Percentiles rank a stretch among this genome's conserved stretches.
These are phyloP conservation scores for Penicillium hesseltinei DNA, from an alignment of 2,329 filamentous ascomycete genomes.

Conservation along the genomic window DNA sequence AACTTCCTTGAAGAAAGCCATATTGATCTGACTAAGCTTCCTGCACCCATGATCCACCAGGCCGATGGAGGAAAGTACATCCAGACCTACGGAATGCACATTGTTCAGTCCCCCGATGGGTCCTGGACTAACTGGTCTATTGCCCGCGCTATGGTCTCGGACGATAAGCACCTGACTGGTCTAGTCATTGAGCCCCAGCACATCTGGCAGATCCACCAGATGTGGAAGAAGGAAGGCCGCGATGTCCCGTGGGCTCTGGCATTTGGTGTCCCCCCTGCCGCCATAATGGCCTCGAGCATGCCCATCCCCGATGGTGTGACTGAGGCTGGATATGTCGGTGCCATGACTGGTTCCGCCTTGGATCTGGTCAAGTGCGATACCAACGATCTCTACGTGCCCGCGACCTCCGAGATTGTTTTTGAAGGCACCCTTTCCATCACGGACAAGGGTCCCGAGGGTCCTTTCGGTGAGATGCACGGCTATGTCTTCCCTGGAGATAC, in stretches of 20 bases:
- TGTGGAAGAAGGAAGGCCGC: slow-evolving; percentile 48
- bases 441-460: slow-evolving; percentile 47
- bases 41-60: slow-evolving; percentile 46
- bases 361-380: slow-evolving; percentile 55
- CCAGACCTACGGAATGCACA: slow-evolving; percentile 52
- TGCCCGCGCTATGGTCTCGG: slow-evolving; percentile 48
- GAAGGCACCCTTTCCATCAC: slow-evolving; percentile 50
- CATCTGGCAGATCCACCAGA: slow-evolving; percentile 47
- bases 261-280: slow-evolving; percentile 52
- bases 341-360: slow-evolving; percentile 46
- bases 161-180: slow-evolving; percentile 42
- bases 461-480: slow-evolving; percentile 52
- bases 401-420: slow-evolving; percentile 52
- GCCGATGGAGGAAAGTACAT: slow-evolving; percentile 52
- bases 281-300: slow-evolving; percentile 51
- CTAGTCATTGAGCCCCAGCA: slow-evolving; percentile 50
- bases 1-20: slow-evolving; percentile 38
- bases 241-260: slow-evolving; percentile 51
- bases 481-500: slow-evolving; percentile 47
- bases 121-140: slow-evolving; percentile 48
- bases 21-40: slow-evolving; percentile 46
- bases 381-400: slow-evolving; percentile 50
- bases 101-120: slow-evolving; percentile 47
- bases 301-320: slow-evolving; percentile 51
- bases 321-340: slow-evolving; percentile 51